Evolutionary conservation across 2,329 filamentous ascomycete genomes (phyloP).

Genomic region (Pseudogymnoascus sp.): DNA sequence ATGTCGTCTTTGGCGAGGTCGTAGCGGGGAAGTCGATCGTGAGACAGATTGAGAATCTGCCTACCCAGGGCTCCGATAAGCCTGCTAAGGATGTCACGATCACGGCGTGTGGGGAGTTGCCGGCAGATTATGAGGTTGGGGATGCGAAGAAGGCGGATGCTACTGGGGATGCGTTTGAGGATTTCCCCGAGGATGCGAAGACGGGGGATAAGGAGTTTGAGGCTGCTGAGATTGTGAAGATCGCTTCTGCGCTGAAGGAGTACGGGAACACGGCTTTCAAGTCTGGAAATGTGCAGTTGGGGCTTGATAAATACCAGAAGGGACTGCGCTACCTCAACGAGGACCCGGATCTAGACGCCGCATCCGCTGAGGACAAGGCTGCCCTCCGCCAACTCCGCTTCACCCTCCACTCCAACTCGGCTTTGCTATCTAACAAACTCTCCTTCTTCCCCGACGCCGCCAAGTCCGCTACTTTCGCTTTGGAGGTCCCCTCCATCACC

Average conservation of each 20-base stretch:
- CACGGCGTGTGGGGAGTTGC: constrained; percentile 77
- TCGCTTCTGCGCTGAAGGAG: constrained; percentile 79
- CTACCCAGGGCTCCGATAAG: constrained; percentile 70
- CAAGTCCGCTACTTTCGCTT: constrained; percentile 64
- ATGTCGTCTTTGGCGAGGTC: constrained; percentile 95
- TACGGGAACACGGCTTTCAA: constrained; percentile 94
- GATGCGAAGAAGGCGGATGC: constrained; percentile 66
- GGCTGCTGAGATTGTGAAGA: constrained; percentile 64
- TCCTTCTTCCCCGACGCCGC: constrained; percentile 63
- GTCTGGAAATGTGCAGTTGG: constrained; percentile 59
- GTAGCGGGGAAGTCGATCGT: constrained; percentile 87
- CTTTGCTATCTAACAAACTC: constrained; percentile 79
- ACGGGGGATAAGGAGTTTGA: constrained; percentile 53
- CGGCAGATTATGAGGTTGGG: constrained; percentile 58
- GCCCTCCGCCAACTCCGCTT: constrained; percentile 72
- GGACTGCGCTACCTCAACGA: constrained; percentile 83
- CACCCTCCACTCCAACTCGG: constrained; percentile 80
- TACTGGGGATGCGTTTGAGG: constrained; percentile 88
- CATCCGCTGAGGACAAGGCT: constrained; percentile 59
- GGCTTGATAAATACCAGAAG: constrained; percentile 91
- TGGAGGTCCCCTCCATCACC: constrained; percentile 58
- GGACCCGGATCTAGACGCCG: constrained; percentile 67
- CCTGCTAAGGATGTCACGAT: constrained; percentile 68
- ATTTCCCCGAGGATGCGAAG: constrained; percentile 81
- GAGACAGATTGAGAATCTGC: constrained; percentile 80